Evolutionary conservation across 2,329 filamentous ascomycete genomes (phyloP).

Genomic region (Lasiodiplodia theobromae): DNA sequence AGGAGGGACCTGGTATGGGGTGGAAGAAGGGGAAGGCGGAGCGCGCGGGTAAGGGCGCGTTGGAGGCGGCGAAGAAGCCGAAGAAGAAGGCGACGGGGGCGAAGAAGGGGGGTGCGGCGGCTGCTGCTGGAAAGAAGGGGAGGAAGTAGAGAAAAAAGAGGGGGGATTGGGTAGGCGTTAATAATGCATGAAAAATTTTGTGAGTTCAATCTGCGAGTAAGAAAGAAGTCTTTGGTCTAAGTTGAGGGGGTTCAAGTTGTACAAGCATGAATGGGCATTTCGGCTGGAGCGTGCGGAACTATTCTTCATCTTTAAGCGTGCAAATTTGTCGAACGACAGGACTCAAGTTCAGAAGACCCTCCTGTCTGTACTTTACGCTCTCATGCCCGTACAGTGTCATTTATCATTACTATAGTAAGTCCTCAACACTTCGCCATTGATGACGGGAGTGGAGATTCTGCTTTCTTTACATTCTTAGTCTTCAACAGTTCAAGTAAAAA

Average conservation of each 20-base stretch:
- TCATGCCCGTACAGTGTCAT: no score
- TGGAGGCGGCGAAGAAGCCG: conserved; percentile 50
- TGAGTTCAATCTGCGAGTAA: no score
- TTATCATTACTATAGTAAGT: no score
- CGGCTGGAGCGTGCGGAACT: no score
- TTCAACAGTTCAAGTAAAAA: not conserved
- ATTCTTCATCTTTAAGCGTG: no score
- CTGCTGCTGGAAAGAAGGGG: not conserved
- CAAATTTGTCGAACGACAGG: no score
- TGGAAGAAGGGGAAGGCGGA: conserved; percentile 79
- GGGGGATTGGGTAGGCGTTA: not conserved
- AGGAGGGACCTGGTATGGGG: conserved; percentile 56
- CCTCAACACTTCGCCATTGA: not conserved
- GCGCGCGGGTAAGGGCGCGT: conserved; percentile 63
- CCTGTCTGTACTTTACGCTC: no score
- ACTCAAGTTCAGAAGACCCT: no score
- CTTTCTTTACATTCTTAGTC: not conserved
- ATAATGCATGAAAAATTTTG: not conserved
- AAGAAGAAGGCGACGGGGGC: conserved; percentile 35
- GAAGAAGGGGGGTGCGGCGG: conserved; percentile 26
- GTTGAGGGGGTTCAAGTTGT: no score
- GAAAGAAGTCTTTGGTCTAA: no score
- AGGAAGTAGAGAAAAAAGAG: not conserved
- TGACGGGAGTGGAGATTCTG: not conserved
- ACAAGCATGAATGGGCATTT: no score